These are phyloP conservation scores for Marasmius fiardii DNA, from an alignment of 1,284 basidiomycete genomes.

Conservation along the genomic window DNA sequence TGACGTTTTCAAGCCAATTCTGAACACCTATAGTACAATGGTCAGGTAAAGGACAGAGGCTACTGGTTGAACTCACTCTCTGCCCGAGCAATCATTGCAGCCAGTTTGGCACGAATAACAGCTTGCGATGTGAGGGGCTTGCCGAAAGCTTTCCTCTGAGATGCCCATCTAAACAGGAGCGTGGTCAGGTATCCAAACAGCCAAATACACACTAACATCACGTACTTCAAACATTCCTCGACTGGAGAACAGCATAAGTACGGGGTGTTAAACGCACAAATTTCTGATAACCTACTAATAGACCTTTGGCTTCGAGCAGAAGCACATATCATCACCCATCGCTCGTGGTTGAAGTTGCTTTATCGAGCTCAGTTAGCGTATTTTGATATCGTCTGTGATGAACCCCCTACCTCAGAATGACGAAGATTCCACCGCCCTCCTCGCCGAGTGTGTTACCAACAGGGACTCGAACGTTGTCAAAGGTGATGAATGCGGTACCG, in stretches of 20 bases:
- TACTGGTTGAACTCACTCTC: slow-evolving; percentile 38
- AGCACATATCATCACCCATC: slow-evolving; percentile 72
- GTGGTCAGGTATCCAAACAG: slow-evolving; percentile 3
- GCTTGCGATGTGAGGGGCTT: slow-evolving; percentile 82
- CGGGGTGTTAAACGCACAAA: slow-evolving; percentile 30
- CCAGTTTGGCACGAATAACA: slow-evolving; percentile 83
- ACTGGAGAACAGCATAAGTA: slow-evolving; percentile 27
- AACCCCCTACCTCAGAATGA: slow-evolving; percentile 57
- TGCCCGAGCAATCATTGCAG: slow-evolving; percentile 80
- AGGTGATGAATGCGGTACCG: slow-evolving; percentile 85
- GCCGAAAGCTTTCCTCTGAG: slow-evolving; percentile 82
- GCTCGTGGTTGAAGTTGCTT: slow-evolving; percentile 74
- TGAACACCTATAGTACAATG: slow-evolving; percentile 42
- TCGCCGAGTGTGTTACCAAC: slow-evolving; percentile 84
- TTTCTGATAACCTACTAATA: slow-evolving; percentile 24
- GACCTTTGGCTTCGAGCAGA: slow-evolving; percentile 48
- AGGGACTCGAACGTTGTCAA: slow-evolving; percentile 85
- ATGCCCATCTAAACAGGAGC: slow-evolving; percentile 54
- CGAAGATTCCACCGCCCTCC: slow-evolving; percentile 80
- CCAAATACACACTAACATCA: slow-evolving; percentile 3
- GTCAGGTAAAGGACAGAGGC: neutral
- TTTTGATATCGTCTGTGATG: neutral
- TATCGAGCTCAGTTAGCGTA: neutral
- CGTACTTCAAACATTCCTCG: slow-evolving; percentile 70
- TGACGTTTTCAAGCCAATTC: slow-evolving; percentile 87